Evolutionary conservation across 805 yeast species (phyloP).

Genomic region (Ogataea ganodermae): DNA sequence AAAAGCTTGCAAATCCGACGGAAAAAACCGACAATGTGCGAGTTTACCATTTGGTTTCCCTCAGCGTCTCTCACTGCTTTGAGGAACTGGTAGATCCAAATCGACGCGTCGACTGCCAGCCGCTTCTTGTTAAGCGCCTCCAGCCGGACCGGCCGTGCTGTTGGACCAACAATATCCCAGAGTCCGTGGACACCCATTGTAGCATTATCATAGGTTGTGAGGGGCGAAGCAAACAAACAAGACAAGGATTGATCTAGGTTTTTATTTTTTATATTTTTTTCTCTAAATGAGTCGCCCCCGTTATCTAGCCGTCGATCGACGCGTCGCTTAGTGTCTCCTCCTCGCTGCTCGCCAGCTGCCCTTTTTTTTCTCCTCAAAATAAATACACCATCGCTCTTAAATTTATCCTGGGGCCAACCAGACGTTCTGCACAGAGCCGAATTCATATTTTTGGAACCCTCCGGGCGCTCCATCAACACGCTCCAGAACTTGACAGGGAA

Average conservation of each 20-base stretch:
- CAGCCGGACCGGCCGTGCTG: slow-evolving; percentile 85
- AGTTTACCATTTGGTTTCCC: slow-evolving; percentile 73
- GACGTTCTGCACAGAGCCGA: not conserved
- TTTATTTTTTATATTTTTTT: not conserved
- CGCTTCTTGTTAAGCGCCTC: slow-evolving; percentile 78
- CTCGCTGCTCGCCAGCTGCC: not conserved
- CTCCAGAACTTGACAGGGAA: not conserved
- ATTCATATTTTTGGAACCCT: not conserved
- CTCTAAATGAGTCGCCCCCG: too few species aligned
- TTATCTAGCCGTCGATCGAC: slow-evolving; percentile 19
- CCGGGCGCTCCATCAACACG: not conserved
- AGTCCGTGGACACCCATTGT: slow-evolving; percentile 93
- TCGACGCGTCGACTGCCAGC: slow-evolving; percentile 96
- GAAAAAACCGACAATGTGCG: slow-evolving; percentile 95
- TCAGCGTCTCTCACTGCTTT: slow-evolving; percentile 89
- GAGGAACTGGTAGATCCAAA: slow-evolving; percentile 96
- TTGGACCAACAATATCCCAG: slow-evolving; percentile 90
- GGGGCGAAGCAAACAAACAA: not conserved
- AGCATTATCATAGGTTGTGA: not conserved
- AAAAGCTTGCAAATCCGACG: slow-evolving; percentile 88
- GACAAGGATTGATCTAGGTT: not conserved
- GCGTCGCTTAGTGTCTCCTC: slow-evolving; percentile 4
- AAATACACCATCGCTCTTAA: not conserved
- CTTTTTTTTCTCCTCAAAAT: slow-evolving; percentile 1
- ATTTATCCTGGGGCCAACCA: not conserved